phyloP scores from a whole-genome alignment of 768 basidiomycete genomes.

The Mycena kentingensis region DNA sequence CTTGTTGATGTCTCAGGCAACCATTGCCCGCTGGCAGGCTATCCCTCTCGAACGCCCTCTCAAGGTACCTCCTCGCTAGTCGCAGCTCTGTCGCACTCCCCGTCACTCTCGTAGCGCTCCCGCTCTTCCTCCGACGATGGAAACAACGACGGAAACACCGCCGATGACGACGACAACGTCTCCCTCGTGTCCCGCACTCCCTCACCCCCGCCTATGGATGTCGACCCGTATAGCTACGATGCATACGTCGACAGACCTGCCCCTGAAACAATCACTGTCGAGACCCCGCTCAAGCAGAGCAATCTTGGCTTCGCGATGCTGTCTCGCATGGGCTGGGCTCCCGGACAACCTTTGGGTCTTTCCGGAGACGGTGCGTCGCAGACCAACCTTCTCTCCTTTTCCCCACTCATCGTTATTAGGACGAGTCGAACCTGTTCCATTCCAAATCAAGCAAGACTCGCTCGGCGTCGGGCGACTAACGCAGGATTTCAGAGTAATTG shows the following conservation, averaged over 20 bases:
- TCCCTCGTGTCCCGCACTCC: slow-evolving; percentile 77
- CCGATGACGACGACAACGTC: slow-evolving; percentile 68
- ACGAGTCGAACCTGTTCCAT: slow-evolving; percentile 81
- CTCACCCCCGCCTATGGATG: slow-evolving; percentile 67
- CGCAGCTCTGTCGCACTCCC: slow-evolving; percentile 51
- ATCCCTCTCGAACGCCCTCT: slow-evolving; percentile 49
- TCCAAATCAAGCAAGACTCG: slow-evolving; percentile 73
- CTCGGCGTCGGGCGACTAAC: slow-evolving; percentile 79
- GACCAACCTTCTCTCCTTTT: slow-evolving; percentile 1
- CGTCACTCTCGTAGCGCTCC: slow-evolving; percentile 61
- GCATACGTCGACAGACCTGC: slow-evolving; percentile 54
- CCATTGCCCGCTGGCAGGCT: slow-evolving; percentile 73
- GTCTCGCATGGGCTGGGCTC: slow-evolving; percentile 79
- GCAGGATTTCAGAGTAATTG: slow-evolving; percentile 83
- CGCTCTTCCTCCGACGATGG: slow-evolving; percentile 57
- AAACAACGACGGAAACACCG: too few relatives aligned
- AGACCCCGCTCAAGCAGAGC: slow-evolving; percentile 74
- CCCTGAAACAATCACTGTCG: slow-evolving; percentile 74
- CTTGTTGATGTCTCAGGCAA: slow-evolving; percentile 58
- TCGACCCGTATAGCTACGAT: slow-evolving; percentile 64
- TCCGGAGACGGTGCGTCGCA: slow-evolving; percentile 66
- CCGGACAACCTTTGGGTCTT: slow-evolving; percentile 75
- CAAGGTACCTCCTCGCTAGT: slow-evolving; percentile 71
- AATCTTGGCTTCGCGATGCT: slow-evolving; percentile 85
- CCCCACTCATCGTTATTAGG: slow-evolving; percentile 44